A percentile compares a stretch with the other conserved stretches of the same genome.
Evolutionary conservation across 805 yeast species (phyloP).

Genomic region (Nadsonia fulvescens): DNA sequence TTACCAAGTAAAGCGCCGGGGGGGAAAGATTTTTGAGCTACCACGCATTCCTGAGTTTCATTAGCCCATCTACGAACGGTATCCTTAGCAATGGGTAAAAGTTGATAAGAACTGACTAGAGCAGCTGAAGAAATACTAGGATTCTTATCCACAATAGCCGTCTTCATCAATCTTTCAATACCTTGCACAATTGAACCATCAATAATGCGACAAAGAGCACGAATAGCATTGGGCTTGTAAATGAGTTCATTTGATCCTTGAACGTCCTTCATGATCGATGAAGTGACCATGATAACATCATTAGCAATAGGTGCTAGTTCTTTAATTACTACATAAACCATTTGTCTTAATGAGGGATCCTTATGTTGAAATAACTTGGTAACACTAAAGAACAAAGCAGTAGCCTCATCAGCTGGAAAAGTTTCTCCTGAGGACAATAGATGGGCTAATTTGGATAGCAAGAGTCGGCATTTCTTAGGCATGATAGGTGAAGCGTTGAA

Average conservation of each 20-base stretch:
- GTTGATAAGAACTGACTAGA: conserved; percentile 72
- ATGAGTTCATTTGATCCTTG: conserved; percentile 64
- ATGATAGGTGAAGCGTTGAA: conserved; percentile 85
- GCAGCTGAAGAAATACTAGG: conserved; percentile 90
- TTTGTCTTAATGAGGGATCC: conserved; percentile 71
- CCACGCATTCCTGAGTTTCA: conserved; percentile 84
- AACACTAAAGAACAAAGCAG: conserved; percentile 80
- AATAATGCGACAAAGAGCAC: conserved; percentile 76
- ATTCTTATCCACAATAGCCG: conserved; percentile 79
- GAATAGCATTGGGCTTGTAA: conserved; percentile 85
- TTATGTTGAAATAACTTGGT: conserved; percentile 90
- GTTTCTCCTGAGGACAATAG: conserved; percentile 72
- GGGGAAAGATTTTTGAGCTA: conserved; percentile 29
- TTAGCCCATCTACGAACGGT: conserved; percentile 87
- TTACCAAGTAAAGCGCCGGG: conserved; percentile 12
- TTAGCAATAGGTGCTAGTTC: conserved; percentile 61
- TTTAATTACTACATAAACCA: conserved; percentile 85
- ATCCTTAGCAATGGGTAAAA: conserved; percentile 76
- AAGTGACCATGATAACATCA: conserved; percentile 92
- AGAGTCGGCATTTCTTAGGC: conserved; percentile 67
- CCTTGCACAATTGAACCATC: conserved; percentile 77
- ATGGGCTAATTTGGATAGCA: conserved; percentile 69
- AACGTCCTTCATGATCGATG: conserved; percentile 94
- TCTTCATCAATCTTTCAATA: conserved; percentile 80
- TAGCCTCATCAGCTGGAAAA: conserved; percentile 78